Evolutionary conservation across 768 basidiomycete genomes (phyloP), one percentile per base, ranked within the genome.

Genomic region (Phanerodontia chrysosporium): DNA sequence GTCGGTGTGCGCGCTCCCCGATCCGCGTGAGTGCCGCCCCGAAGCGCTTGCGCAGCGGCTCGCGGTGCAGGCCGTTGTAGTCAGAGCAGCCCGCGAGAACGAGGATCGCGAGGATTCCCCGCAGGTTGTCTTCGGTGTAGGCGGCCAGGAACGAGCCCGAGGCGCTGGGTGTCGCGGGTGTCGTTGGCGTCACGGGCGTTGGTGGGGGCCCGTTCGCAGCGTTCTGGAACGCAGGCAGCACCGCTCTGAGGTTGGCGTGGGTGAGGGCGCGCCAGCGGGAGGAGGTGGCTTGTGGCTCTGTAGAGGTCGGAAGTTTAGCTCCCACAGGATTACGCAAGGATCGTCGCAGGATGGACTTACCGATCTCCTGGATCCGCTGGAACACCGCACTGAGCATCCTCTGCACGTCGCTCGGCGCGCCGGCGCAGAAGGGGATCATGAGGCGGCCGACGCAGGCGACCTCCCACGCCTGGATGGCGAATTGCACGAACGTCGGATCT

Each of bases 381-480:
- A 72, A 74, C 27, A 73, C 58, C 13, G 61, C 60, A 22, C 48
- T 45, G 51, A 74, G 56, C 49, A 69, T 64, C 39, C 69, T 62
- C 53, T 72, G 72, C 0, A 69, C 66, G 25, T 73, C 71, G 21
- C 58, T 35, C 8, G 71, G 67, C 18, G 69, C 62, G 27, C 72
- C 73, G 24, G 66, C 67, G 64, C 72, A 72, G 65, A 74, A 74
- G 21, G 69, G 49, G 45, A 72, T 66, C 39, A 74, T 65, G 27
- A 72, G 66, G 53, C 66, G 63, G 49, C 66, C 63, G 30, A 70
- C 68, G 49, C 70, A 73, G 65, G 65, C 68, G 7, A 73, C 71
- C 63, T 72, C 65, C 72, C 72, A 74, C n/a, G 73, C 72, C 60
- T 74, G 73, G 52, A 74, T 52, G 9, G 73, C 73, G 46, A 70